Base-by-base conservation (phyloP, 306 rosid species). In the Dalbergia cochinchinensis region DNA sequence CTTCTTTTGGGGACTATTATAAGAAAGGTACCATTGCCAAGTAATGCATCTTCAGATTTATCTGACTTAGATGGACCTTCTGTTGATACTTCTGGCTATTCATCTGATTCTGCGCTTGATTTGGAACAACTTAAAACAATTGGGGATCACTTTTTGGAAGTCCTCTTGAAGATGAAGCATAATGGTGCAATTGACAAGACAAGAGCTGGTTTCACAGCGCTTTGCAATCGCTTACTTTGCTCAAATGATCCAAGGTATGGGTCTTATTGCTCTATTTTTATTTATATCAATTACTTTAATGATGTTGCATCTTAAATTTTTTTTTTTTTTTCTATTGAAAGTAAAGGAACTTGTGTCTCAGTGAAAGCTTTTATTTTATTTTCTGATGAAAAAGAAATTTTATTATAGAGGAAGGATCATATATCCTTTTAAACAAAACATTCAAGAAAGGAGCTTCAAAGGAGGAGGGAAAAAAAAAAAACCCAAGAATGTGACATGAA, bases 181-280 rank as follows among this genome's bases (percentile, higher is more conserved):
- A 95, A 95, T 79, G 99, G 99, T 71, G 99, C 99, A 51, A 95
- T 95, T 84, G 99, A 95, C 80, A 95, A 95, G 91, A 95, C 98
- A 3, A 89, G 99, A 85, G 99, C 98, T 16, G 99, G 99, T 79
- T 93, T 95, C 80, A 91, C 99, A 58, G 98, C 99, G 66, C 98
- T 95, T 82, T 95, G 98, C 87, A 95, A 95, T 68, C 96, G 98
- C 58, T 81, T 95, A 75, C 98, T 95, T 79, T 95, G 98, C 85
- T 95, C 99, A 59, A 90, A 86, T 85, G 97, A 93, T 84, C 88
- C 90, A 53, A 80, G 91, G 98, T 95, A 87, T 42, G 58, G 26
- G 22, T 74, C 48, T 77, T 51, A 45, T 72, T 50, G 41, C 37
- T 55, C 71, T 77, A 10, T 47, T 67, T 67, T 50, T 70, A 4